phyloP scores from a whole-genome alignment of 208 protist species.

The Acanthamoeba lenticulata region DNA sequence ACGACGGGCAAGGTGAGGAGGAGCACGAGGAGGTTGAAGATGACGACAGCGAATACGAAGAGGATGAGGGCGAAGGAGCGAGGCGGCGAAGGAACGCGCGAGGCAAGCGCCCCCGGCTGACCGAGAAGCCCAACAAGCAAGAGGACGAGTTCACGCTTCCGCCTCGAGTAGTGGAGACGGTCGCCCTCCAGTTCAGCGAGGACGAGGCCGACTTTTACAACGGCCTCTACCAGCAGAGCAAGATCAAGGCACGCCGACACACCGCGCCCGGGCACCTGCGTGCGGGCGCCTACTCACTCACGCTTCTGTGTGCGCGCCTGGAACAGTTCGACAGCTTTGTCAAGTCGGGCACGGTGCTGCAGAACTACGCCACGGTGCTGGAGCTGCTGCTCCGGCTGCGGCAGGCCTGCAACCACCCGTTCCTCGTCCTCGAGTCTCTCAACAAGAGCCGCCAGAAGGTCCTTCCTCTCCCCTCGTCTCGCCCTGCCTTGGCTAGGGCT shows the following conservation, averaged over 20 bases:
- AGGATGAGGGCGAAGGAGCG: neutral
- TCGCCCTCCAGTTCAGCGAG: neutral
- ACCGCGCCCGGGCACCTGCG: too few relatives aligned
- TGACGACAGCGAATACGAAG: neutral
- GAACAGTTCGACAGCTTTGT: too few relatives aligned
- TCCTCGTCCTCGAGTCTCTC: conserved; percentile 62
- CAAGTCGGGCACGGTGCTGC: conserved; percentile 72
- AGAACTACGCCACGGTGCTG: conserved; percentile 85
- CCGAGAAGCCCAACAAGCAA: neutral
- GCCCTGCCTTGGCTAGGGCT: too few relatives aligned
- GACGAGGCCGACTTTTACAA: neutral
- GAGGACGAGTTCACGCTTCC: neutral
- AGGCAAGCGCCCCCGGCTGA: neutral
- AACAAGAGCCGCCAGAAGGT: neutral
- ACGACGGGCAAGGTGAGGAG: neutral
- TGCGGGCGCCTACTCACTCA: too few relatives aligned
- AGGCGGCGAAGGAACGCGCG: neutral
- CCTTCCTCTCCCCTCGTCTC: too few relatives aligned
- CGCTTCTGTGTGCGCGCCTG: conserved; percentile 73
- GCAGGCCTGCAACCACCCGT: conserved; percentile 86
- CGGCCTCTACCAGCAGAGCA: conserved; percentile 55
- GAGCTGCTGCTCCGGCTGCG: conserved; percentile 84
- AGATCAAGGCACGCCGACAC: conserved; percentile 49
- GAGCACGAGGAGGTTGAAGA: neutral
- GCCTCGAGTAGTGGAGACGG: neutral